Conservation (phyloP, 768 basidiomycete genomes). For the Trametes sanguinea region DNA sequence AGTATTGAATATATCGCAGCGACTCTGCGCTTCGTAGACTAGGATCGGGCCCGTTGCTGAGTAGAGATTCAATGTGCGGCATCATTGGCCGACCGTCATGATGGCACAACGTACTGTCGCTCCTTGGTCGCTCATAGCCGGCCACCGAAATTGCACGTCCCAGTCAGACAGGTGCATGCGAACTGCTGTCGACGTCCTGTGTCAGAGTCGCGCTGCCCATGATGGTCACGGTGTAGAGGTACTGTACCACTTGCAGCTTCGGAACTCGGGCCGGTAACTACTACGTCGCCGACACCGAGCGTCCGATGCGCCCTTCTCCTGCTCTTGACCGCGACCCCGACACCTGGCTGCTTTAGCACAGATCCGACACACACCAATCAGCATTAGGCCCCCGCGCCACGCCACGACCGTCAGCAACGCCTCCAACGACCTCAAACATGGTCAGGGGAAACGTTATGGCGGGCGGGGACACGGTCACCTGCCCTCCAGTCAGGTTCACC, state of each 20-base stretch:
- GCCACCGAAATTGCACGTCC: no score
- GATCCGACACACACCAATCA: background rate
- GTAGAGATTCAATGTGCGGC: no score
- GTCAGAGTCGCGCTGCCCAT: no score
- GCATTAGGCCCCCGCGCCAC: background rate
- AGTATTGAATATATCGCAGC: no score
- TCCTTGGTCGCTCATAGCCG: no score
- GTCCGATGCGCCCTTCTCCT: background rate
- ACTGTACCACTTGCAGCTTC: background rate
- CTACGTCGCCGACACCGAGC: background rate
- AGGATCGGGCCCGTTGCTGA: no score
- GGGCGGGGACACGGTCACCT: slow-evolving; percentile 9
- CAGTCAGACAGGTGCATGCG: no score
- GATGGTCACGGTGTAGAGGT: no score
- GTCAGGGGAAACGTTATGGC: background rate
- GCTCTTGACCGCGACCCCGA: background rate
- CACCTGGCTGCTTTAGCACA: background rate
- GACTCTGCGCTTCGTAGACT: no score
- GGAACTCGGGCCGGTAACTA: background rate
- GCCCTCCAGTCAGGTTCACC: slow-evolving; percentile 1
- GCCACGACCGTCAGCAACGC: background rate
- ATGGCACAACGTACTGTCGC: no score
- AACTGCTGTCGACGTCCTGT: no score
- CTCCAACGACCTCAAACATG: background rate
- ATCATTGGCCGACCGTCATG: no score